Evolutionary conservation across 768 basidiomycete species (phyloP).

Genomic region (Lactifluus rugatus): DNA sequence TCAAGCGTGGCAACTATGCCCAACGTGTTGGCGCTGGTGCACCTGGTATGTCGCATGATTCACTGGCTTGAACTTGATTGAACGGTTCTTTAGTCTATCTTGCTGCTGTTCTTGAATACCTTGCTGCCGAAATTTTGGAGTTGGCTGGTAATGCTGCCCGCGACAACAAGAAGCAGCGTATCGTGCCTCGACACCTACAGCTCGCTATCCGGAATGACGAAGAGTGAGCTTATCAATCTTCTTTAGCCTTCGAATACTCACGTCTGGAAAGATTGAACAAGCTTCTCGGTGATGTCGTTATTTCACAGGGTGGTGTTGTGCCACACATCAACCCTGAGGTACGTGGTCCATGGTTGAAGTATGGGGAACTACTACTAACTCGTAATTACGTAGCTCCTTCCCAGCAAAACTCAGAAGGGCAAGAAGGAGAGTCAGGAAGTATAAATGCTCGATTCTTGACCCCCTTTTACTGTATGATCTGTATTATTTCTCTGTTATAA

Average conservation of each 20-base stretch:
- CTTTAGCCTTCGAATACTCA: neutral
- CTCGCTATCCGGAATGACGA: slow-evolving; percentile 93
- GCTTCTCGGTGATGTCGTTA: slow-evolving; percentile 74
- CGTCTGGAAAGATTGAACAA: slow-evolving; percentile 45
- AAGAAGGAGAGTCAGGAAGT: slow-evolving; percentile 42
- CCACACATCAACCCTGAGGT: slow-evolving; percentile 67
- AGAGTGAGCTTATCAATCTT: slow-evolving; percentile 40
- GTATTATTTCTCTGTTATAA: slow-evolving; percentile 17
- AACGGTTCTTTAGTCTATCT: slow-evolving; percentile 56
- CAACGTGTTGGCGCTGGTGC: slow-evolving; percentile 85
- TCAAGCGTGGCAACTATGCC: slow-evolving; percentile 81
- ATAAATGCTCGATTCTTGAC: slow-evolving; percentile 3
- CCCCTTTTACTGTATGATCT: slow-evolving; percentile 18
- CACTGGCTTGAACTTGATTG: neutral
- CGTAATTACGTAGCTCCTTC: slow-evolving; percentile 26
- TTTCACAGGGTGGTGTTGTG: slow-evolving; percentile 92
- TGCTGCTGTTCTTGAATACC: slow-evolving; percentile 86
- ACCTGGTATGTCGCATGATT: slow-evolving; percentile 42
- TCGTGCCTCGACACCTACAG: slow-evolving; percentile 90
- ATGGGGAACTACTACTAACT: neutral
- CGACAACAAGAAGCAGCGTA: slow-evolving; percentile 92
- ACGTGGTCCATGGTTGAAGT: slow-evolving; percentile 1
- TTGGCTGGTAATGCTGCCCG: slow-evolving; percentile 85
- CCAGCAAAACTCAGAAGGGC: slow-evolving; percentile 42
- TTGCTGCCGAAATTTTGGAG: slow-evolving; percentile 90